Evolutionary conservation across 495 filamentous ascomycete species (phyloP), one percentile per base, ranked within the genome.

Genomic region (Corynascus novoguineensis): DNA sequence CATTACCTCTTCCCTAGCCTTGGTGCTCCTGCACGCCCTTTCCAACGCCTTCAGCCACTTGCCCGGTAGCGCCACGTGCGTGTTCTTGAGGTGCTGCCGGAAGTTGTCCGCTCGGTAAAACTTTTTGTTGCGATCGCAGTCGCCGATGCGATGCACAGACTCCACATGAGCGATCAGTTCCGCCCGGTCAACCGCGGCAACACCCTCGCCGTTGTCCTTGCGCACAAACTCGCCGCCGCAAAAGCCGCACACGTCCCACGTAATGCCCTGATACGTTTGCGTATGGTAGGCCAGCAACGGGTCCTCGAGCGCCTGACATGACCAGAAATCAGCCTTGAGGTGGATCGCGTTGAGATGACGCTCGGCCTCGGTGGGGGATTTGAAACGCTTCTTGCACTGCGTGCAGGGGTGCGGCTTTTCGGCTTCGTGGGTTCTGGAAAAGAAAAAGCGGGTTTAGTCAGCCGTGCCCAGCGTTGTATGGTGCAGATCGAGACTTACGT

Each of bases 41-140:
- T 68, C 66, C 41, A 68, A n/a, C 42, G 54, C 53, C 63, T 66
- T 68, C 37, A 68, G 32, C 66, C 66, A 68, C 59, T 53, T 64
- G 4, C 63, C 64, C 25, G 59, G 58, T 42, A 49, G 46, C 4
- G 66, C 50, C 81, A 86, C 22, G 77, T 87, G 75, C 83, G 89
- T 70, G 55, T 91, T 88, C 71, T 91, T 91, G 37, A 93, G 70
- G 71, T 95, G 89, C 66, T 92, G 89, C n/a, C 90, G 80, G 71
- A 93, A 95, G 61, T 93, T 89, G 62, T 95, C 89, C 9, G 88
- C 89, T 7, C 89, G 81, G 71, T 85, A 95, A 67, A 95, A 95
- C 63, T 90, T 89, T 76, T 92, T 95, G 29, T 82, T 79, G 52
- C 86, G 84, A 62, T 93, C 92, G 73, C 89, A 95, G 66, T 92